A percentile compares a stretch with the other conserved stretches of the same genome.
Conservation (phyloP, 345 rosid genomes). For the Citrus hindsii region DNA sequence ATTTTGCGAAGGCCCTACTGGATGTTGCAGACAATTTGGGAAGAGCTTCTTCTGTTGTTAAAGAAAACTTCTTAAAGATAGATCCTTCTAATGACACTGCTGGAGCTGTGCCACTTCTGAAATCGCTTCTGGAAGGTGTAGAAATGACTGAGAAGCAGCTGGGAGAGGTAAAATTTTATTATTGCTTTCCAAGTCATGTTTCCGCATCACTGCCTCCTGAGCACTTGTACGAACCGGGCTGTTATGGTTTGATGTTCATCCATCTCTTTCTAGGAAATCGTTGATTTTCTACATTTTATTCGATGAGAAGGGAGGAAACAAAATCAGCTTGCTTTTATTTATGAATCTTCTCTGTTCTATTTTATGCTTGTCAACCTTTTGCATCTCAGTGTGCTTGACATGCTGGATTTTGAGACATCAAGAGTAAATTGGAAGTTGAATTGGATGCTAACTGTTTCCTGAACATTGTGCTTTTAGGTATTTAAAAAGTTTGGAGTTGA, state of each 20-base stretch:
- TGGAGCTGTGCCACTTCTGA: constrained; percentile 65
- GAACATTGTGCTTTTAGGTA: constrained; percentile 40
- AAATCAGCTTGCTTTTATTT: neutral
- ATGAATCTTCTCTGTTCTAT: neutral
- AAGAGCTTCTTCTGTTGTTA: constrained; percentile 88
- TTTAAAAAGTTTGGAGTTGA: constrained; percentile 71
- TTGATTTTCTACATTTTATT: neutral
- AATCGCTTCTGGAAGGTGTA: constrained; percentile 87
- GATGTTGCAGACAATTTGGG: constrained; percentile 93
- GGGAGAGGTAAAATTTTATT: constrained; percentile 44
- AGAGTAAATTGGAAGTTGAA: neutral
- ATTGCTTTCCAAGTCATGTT: neutral
- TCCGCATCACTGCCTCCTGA: neutral
- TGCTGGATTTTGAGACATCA: neutral
- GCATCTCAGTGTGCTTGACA: neutral
- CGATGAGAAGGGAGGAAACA: neutral
- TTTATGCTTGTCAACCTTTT: neutral
- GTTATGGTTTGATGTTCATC: neutral
- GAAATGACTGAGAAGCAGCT: constrained; percentile 98
- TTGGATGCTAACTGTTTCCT: constrained; percentile 6
- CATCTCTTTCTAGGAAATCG: neutral
- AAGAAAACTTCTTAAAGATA: constrained; percentile 65
- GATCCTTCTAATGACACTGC: constrained; percentile 54
- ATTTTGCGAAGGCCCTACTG: constrained; percentile 71
- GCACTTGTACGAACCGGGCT: neutral